Evolutionary conservation across 108 stramenopile species (phyloP).

Genomic region (Fragilariopsis cylindrus): DNA sequence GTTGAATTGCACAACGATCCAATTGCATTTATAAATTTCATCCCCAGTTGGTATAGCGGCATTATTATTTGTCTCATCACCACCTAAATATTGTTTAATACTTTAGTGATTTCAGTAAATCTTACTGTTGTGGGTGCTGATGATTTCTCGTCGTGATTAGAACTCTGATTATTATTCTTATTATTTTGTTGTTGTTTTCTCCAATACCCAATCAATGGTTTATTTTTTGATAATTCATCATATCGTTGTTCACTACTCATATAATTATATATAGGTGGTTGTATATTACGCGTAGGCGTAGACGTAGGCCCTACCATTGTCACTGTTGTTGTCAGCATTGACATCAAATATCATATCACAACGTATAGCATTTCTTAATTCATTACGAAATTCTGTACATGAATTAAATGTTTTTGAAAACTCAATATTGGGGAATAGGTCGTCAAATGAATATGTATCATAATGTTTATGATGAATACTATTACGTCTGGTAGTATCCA

Average conservation of each 20-base stretch:
- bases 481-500: not conserved
- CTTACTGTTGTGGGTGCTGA: not conserved
- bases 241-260: not conserved
- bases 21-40: not conserved
- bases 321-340: not conserved
- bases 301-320: too few species aligned
- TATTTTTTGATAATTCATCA: not conserved
- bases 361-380: not conserved
- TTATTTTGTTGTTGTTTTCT: not conserved
- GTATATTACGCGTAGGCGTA: too few species aligned
- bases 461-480: not conserved
- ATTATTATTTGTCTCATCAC: not conserved
- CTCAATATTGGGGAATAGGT: not conserved
- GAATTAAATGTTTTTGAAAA: not conserved
- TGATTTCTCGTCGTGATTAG: too few species aligned
- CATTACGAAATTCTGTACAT: not conserved
- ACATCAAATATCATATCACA: not conserved
- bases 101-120: not conserved
- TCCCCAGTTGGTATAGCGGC: not conserved
- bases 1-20: not conserved
- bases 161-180: not conserved
- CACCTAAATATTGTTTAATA: not conserved
- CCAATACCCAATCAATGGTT: not conserved
- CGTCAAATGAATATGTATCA: not conserved
- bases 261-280: not conserved